Base-by-base conservation (phyloP, 768 basidiomycete species). In the Tricholoma hemisulphureum region DNA sequence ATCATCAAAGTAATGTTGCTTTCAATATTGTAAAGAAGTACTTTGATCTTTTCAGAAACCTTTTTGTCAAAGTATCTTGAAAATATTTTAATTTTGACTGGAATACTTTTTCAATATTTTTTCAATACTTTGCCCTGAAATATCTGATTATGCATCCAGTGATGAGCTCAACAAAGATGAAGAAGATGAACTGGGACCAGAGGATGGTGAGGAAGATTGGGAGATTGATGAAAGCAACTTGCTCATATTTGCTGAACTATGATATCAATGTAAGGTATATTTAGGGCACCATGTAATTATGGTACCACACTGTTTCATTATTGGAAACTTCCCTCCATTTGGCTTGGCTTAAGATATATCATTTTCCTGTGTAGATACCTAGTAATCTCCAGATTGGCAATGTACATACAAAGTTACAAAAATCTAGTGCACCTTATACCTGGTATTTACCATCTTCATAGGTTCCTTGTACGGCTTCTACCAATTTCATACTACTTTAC, bases 141-240 rank as follows among this genome's bases (percentile, higher is more conserved):
- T n/a, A n/a, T n/a, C n/a, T n/a, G n/a, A n/a, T n/a, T n/a, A n/a
- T n/a, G n/a, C n/a, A n/a, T n/a, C n/a, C n/a, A n/a, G n/a, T n/a
- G 32, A 34, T 34, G 32, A 34, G 32, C 32, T 34, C 32, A 34
- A 34, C 7, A 13, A 34, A 34, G 32, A 34, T 34, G 32, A 34
- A 34, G 32, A 34, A 34, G 32, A 34, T 34, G 32, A 34, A 34
- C 32, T 48, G 31, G 50, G 31, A 31, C 50, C 31, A 5, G 50
- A 51, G 34, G 50, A 51, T 29, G 50, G 50, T 34, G 50, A 51
- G 50, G 50, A 51, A 51, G 31, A 31, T 51, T 28, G 49, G 49
- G 49, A 51, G 28, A 32, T 29, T 31, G 49, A 29, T 31, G 9
- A 29, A 32, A 28, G 24, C 18, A 16, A 32, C 32, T 29, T 51